These are phyloP conservation scores for Leishmania amazonensis DNA, from an alignment of 208 protist species.

Conservation along the genomic window DNA sequence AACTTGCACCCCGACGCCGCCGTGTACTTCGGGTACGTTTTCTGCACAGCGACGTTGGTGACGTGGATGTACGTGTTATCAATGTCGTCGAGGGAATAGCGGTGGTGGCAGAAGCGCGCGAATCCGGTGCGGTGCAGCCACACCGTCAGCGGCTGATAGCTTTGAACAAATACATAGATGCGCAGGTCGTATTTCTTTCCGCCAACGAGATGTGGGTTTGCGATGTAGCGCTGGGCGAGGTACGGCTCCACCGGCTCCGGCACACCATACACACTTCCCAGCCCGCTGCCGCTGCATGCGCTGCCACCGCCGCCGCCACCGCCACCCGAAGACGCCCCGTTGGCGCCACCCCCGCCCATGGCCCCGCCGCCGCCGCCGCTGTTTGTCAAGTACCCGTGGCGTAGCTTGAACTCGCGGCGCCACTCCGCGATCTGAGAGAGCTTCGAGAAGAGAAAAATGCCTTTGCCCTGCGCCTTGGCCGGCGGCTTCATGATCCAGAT, in stretches of 20 bases:
- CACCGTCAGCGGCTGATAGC: constrained; percentile 84
- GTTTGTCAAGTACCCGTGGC: constrained; percentile 42
- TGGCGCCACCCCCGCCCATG: not conserved
- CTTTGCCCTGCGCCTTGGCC: constrained; percentile 95
- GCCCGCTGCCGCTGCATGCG: not conserved
- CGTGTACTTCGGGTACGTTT: constrained; percentile 93
- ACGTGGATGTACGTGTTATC: constrained; percentile 96
- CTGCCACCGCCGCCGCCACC: not conserved
- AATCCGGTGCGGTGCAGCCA: constrained; percentile 93
- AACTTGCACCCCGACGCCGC: constrained; percentile 84
- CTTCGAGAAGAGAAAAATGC: constrained; percentile 97
- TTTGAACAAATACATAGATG: constrained; percentile 91
- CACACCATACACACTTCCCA: constrained; percentile 33
- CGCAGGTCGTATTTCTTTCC: constrained; percentile 96
- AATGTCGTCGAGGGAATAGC: constrained; percentile 91
- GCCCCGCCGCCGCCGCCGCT: constrained; percentile 13
- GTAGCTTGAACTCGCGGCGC: constrained; percentile 87
- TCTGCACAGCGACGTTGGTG: constrained; percentile 97
- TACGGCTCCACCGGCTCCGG: constrained; percentile 76
- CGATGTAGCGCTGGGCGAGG: constrained; percentile 91
- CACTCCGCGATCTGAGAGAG: constrained; percentile 95
- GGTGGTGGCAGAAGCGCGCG: constrained; percentile 92
- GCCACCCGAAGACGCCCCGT: not conserved
- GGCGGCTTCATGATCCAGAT: constrained; percentile 98
- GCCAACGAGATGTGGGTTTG: constrained; percentile 91